Evolutionary conservation across 768 basidiomycete species (phyloP).

Genomic region (Clavulina sp.): DNA sequence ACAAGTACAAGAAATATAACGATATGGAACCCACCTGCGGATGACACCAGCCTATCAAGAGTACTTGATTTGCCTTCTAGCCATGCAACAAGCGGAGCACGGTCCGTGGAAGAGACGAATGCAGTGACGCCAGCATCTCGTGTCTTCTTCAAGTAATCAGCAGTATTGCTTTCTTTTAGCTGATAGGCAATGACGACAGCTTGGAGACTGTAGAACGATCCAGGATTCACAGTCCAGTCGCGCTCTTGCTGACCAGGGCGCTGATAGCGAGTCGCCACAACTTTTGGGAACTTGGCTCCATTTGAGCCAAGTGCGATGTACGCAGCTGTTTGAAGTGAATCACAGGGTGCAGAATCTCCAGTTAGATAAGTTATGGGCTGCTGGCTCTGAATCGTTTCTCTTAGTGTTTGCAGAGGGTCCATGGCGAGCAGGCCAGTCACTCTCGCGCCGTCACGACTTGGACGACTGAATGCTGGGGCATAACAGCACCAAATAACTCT

Average conservation of each 20-base stretch:
- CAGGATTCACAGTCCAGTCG: conserved; percentile 21
- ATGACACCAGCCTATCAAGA: conserved; percentile 34
- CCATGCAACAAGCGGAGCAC: conserved; percentile 76
- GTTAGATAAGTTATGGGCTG: conserved; percentile 32
- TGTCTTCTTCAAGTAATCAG: conserved; percentile 80
- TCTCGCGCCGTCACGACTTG: too few relatives aligned
- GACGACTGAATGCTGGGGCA: too few relatives aligned
- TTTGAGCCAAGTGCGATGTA: conserved; percentile 42
- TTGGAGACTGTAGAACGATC: conserved; percentile 64
- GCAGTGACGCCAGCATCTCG: conserved; percentile 54
- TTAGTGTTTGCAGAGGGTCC: conserved; percentile 42
- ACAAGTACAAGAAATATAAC: background rate
- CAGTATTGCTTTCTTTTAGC: conserved; percentile 49
- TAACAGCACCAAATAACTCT: too few relatives aligned
- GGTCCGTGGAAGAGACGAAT: conserved; percentile 74
- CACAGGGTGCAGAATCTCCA: conserved; percentile 12
- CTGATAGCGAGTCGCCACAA: conserved; percentile 58
- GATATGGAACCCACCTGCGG: conserved; percentile 23
- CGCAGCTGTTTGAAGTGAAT: conserved; percentile 36
- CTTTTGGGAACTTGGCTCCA: conserved; percentile 43
- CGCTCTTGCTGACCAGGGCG: conserved; percentile 35
- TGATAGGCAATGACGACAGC: conserved; percentile 78
- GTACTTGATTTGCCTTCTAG: conserved; percentile 40
- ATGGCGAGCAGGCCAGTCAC: background rate
- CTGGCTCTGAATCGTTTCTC: conserved; percentile 43